Evolutionary conservation across 108 stramenopile species (phyloP), one percentile per base, ranked within the genome.

Genomic region (Cyclostephanos invisitatus): DNA sequence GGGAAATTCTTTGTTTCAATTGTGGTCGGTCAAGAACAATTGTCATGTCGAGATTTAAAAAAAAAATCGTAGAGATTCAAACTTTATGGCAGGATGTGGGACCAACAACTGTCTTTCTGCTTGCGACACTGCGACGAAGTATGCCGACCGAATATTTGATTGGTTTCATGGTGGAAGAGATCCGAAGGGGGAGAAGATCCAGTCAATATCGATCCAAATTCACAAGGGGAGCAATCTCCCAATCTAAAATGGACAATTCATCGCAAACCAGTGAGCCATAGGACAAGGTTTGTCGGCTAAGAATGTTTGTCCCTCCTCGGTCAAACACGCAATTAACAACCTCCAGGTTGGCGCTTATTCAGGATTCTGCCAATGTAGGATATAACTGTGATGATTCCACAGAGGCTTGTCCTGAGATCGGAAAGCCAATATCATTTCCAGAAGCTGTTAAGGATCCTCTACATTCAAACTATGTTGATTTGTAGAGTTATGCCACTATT

Each of bases 21-120:
- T 6, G 36, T 37, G 36, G 36, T 37, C 36, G 36, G n/a, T n/a
- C n/a, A n/a, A n/a, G n/a, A n/a, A n/a, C n/a, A n/a, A n/a, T n/a
- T n/a, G n/a, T n/a, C n/a, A n/a, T n/a, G n/a, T 79, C 5, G 71
- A 79, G 20, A 79, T 79, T 11, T 72, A 72, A 60, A 62, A 71
- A 22, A 62, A 56, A 32, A 42, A 35, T 37, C 50, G 29, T 24
- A 72, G 37, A 24, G 62, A 79, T 25, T 44, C 60, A 21, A 68
- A 63, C 57, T 79, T 71, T 56, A 54, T 55, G 35, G 50, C 27
- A 32, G 61, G 67, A 53, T 75, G 74, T 67, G 64, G 37, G 0
- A 48, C 65, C 24, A 66, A 50, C 55, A 44, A 63, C 48, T 53
- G 53, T 35, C 22, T 72, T 12, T 62, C 57, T 25, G 65, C 70